These are phyloP conservation scores for Canariomyces notabilis DNA, from an alignment of 2,329 filamentous ascomycete species.

Conservation along the genomic window DNA sequence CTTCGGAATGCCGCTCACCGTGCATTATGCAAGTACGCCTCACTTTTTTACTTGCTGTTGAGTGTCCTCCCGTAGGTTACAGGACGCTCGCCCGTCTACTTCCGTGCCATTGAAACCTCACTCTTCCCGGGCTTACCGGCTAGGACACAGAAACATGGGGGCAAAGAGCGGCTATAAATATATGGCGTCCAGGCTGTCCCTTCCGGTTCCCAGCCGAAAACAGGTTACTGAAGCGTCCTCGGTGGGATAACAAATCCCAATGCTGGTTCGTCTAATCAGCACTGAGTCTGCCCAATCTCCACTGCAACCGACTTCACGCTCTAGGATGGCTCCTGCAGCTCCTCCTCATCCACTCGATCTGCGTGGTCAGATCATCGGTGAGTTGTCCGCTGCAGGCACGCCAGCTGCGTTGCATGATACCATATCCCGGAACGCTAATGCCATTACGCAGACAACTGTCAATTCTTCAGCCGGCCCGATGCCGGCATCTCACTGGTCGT, in stretches of 20 bases:
- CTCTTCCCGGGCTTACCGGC: background rate
- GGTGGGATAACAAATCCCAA: constrained; percentile 3
- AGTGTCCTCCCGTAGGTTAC: no score
- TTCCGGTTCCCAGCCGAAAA: background rate
- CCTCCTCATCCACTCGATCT: constrained; percentile 8
- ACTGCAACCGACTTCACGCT: background rate
- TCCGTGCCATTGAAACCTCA: background rate
- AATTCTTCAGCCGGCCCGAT: constrained; percentile 24
- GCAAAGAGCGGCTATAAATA: constrained; percentile 3
- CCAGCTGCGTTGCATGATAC: constrained; percentile 1
- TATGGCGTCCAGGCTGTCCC: background rate
- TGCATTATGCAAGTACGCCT: constrained; percentile 11
- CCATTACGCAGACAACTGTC: constrained; percentile 25
- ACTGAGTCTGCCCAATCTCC: constrained; percentile 5
- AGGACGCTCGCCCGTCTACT: background rate
- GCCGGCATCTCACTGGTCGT: constrained; percentile 23
- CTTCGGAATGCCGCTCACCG: background rate
- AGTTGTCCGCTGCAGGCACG: constrained; percentile 7
- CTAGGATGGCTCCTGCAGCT: constrained; percentile 15
- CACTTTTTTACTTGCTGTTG: constrained; percentile 10
- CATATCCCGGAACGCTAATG: constrained; percentile 10
- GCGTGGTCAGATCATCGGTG: constrained; percentile 20
- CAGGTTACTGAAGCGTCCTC: background rate
- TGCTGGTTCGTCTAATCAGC: constrained; percentile 17
- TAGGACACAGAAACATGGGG: background rate